Percentiles rank a stretch among this genome's conserved stretches.
phyloP scores from a whole-genome alignment of 2,329 filamentous ascomycete genomes.

The Phyllosticta paracitricarpa region DNA sequence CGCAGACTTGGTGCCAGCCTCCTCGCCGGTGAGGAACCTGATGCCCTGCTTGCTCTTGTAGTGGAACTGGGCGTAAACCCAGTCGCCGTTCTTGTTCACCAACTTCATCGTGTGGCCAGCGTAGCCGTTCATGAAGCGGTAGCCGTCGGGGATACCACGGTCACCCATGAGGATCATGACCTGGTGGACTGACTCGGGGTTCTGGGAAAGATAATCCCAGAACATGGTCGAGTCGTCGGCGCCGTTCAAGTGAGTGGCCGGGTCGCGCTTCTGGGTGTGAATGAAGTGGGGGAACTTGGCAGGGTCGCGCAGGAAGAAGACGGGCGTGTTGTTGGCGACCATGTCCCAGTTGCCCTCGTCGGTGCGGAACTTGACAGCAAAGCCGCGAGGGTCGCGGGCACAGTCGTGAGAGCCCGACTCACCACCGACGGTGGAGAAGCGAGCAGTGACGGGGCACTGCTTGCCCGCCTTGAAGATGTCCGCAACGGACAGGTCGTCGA shows the following conservation, averaged over 20 bases:
- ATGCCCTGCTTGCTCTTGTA: slow-evolving; percentile 44
- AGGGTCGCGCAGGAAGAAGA: slow-evolving; percentile 67
- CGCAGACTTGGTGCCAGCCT: slow-evolving; percentile 40
- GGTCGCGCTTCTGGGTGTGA: slow-evolving; percentile 66
- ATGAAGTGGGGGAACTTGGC: slow-evolving; percentile 66
- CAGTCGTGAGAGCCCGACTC: slow-evolving; percentile 63
- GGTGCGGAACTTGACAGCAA: slow-evolving; percentile 63
- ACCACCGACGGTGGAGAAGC: slow-evolving; percentile 68
- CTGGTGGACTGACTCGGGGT: slow-evolving; percentile 45
- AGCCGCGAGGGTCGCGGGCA: slow-evolving; percentile 62
- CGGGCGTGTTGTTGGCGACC: slow-evolving; percentile 63
- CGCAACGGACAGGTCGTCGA: slow-evolving; percentile 37
- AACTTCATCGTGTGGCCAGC: slow-evolving; percentile 44
- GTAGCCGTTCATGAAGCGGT: slow-evolving; percentile 47
- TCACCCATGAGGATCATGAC: slow-evolving; percentile 47
- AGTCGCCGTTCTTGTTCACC: slow-evolving; percentile 43
- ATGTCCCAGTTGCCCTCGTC: slow-evolving; percentile 66
- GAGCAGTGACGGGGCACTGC: slow-evolving; percentile 54
- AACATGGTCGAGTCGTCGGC: slow-evolving; percentile 56
- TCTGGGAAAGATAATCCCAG: slow-evolving; percentile 51
- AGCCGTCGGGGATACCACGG: slow-evolving; percentile 45
- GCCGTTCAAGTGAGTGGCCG: slow-evolving; percentile 58
- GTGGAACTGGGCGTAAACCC: slow-evolving; percentile 45
- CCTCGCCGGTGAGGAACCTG: slow-evolving; percentile 43
- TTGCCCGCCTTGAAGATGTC: slow-evolving; percentile 52